Evolutionary conservation across 1,139 yeast genomes (phyloP), one percentile per base, ranked within the genome.

Genomic region (Blastobotrys illinoisensis): DNA sequence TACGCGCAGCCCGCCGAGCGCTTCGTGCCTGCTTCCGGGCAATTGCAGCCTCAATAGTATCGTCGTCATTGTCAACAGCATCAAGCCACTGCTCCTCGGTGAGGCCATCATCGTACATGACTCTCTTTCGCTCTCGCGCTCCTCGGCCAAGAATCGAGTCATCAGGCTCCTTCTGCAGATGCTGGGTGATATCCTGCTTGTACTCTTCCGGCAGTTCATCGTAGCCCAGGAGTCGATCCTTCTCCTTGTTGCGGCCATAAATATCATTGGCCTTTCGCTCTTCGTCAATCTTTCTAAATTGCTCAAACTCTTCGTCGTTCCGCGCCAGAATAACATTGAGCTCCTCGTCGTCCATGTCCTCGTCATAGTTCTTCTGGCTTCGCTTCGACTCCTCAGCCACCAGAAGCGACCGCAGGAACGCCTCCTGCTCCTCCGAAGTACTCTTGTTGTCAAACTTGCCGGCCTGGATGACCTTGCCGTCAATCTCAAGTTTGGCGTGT

Each of bases 391-490:
- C 86, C 63, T 89, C 97, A 43, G 85, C 90, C 68, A 91, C 98
- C 56, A 93, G 73, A 60, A 93, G 77, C 56, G 88, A 80, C 67
- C 95, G 83, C 73, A 93, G 79, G 59, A 89, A 88, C 18, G 93
- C 97, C 69, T 93, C 99, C 71, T 93, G 98, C 71, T 93, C 99
- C 70, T 91, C 98, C 5, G 96, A 82, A 0, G 98, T 93, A 1
- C 97, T 88, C 71, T 93, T 93, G 71, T 93, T 91, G 74, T 93
- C 98, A 67, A 93, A 93, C 71, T 93, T 93, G 78, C 99, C 99
- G 4, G 99, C 99, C 71, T 93, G 99, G 71, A 93, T 93, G 63
- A 93, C 99, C 69, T 93, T 93, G 54, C 98, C 98, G 71, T 93
- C 99, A 67, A 93, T 91, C 65, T 93, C 98, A 62, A 93, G 79